Evolutionary conservation across 306 rosid genomes (phyloP).

Genomic region (Sphenostylis stenocarpa): DNA sequence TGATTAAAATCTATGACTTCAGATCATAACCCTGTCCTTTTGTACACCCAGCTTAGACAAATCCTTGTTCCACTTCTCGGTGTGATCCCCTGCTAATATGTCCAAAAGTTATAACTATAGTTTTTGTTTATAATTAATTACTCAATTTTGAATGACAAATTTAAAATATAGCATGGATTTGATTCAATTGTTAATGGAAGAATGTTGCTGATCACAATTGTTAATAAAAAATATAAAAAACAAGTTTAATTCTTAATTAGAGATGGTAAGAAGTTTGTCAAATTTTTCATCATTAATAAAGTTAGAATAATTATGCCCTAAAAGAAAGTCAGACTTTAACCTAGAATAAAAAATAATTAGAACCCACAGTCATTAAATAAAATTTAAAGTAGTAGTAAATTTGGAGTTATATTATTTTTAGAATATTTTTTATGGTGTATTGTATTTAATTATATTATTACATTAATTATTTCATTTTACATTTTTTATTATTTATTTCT

Average conservation of each 20-base stretch:
- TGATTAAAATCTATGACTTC: conserved; percentile 19
- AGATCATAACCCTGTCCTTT: conserved; percentile 14
- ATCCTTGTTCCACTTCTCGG: not conserved
- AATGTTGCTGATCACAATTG: too few species aligned
- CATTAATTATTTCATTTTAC: not conserved
- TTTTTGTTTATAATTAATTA: too few species aligned
- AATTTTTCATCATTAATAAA: too few species aligned
- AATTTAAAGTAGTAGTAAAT: not conserved
- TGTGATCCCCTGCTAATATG: not conserved
- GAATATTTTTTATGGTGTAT: not conserved
- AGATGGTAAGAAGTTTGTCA: not conserved
- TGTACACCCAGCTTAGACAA: conserved; percentile 1
- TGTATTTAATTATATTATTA: not conserved
- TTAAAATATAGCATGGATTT: not conserved
- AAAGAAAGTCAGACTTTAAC: not conserved
- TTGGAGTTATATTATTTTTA: not conserved
- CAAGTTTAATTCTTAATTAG: not conserved
- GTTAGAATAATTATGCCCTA: too few species aligned
- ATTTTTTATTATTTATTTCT: not conserved
- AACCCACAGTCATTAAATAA: not conserved
- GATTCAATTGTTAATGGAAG: not conserved
- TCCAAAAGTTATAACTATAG: not conserved
- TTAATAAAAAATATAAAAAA: too few species aligned
- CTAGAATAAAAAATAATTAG: not conserved
- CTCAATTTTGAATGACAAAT: not conserved